Base-by-base conservation (phyloP, 2,329 filamentous ascomycete genomes). In the Aspergillus aculeatus region DNA sequence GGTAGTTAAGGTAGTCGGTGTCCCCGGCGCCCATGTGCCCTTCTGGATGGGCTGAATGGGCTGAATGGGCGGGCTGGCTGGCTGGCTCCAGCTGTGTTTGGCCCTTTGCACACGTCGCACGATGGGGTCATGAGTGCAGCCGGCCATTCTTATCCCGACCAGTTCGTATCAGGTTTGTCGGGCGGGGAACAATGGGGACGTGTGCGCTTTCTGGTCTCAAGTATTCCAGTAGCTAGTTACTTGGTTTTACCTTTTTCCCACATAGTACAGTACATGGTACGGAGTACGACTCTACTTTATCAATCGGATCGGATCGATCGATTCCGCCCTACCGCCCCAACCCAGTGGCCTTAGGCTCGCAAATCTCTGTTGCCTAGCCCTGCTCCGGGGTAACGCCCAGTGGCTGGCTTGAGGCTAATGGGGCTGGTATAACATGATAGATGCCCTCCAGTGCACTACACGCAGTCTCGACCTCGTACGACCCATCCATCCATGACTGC, bases 281-380 rank as follows among this genome's bases (percentile, higher is more conserved):
- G 26, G 26, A 29, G 26, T 35, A 35, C 32, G 11, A 35, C 32
- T 12, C 11, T 35, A 52, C 35, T 54, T 26, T 48, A 50, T 55
- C 47, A 59, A 38, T 23, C 50, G 29, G 41, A 47, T 57, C 53
- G 53, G 61, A 57, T 63, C 60, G 60, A 63, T 63, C 56, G 54
- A 54, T 54, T 50, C 61, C 61, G 56, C 35, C 54, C 38, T 54
- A 47, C 61, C 60, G 61, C 50, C 54, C 54, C 53, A 32, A 31
- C 23, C 11, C n/a, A 23, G 51, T 50, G 44, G 44, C 57, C 51
- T 59, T 31, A 55, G 57, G 57, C 53, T 47, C 11, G 44, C 51
- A 47, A 56, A 38, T 52, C n/a, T 50, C 53, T 56, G 47, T 21
- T 35, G 32, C 14, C 32, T 16, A 35, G 32, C 11, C 11, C 14